These are phyloP conservation scores for Capsicum pubescens DNA, from an alignment of 257 asterid species.

Conservation along the genomic window DNA sequence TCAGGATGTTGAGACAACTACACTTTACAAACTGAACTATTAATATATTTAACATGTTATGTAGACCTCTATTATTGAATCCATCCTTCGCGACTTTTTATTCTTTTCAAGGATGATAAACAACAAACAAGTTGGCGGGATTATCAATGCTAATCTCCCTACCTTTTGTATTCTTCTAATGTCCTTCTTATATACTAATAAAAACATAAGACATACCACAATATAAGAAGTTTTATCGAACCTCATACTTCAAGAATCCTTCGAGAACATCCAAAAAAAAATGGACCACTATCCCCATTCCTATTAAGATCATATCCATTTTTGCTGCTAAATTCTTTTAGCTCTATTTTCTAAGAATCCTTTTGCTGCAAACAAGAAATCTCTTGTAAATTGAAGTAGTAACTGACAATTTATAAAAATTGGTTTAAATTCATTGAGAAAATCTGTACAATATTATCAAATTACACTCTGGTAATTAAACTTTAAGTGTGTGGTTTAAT, in stretches of 20 bases:
- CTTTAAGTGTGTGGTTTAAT: slow-evolving; percentile 81
- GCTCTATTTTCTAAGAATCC: slow-evolving; percentile 92
- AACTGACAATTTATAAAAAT: slow-evolving; percentile 21
- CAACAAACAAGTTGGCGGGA: not conserved
- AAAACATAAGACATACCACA: not conserved
- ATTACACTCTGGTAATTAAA: slow-evolving; percentile 87
- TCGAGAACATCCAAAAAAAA: slow-evolving; percentile 97
- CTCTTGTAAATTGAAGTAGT: slow-evolving; percentile 23
- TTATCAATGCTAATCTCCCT: not conserved
- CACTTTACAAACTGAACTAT: not conserved
- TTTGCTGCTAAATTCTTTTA: slow-evolving; percentile 89
- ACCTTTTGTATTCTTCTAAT: not conserved
- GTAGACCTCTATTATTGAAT: not conserved
- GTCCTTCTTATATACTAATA: not conserved
- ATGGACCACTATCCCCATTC: slow-evolving; percentile 90
- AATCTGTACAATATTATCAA: slow-evolving; percentile 51
- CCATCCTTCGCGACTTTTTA: not conserved
- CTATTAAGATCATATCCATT: slow-evolving; percentile 92
- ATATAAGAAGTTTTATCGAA: slow-evolving; percentile 36
- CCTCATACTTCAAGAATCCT: slow-evolving; percentile 99
- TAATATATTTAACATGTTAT: not conserved
- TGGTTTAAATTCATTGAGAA: slow-evolving; percentile 1
- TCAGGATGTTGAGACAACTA: slow-evolving; percentile 8
- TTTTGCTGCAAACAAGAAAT: slow-evolving; percentile 60
- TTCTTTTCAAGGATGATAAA: slow-evolving; percentile 20